Percentiles rank a stretch among this genome's conserved stretches.
These are phyloP conservation scores for Pythium guiyangense DNA, from an alignment of 352 stramenopile genomes.

Conservation along the genomic window DNA sequence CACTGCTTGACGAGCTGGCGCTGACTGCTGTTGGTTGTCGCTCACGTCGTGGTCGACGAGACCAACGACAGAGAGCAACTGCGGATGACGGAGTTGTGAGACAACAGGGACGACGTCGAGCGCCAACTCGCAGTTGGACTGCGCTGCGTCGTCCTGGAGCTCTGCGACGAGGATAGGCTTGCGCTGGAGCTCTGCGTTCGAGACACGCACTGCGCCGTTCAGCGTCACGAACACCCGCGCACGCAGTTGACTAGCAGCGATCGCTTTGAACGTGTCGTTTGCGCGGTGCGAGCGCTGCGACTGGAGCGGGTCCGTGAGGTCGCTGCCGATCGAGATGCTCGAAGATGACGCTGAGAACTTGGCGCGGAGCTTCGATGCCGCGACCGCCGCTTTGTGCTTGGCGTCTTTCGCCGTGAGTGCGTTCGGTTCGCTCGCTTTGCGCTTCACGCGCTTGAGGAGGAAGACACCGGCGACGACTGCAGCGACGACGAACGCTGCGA, in stretches of 20 bases:
- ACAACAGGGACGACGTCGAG: constrained; percentile 52
- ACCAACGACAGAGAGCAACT: constrained; percentile 56
- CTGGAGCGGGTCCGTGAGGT: constrained; percentile 23
- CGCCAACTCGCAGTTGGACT: constrained; percentile 42
- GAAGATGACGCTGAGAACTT: constrained; percentile 12
- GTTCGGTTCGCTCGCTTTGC: constrained; percentile 30
- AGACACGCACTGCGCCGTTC: constrained; percentile 41
- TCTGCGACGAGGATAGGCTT: constrained; percentile 53
- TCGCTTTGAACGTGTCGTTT: constrained; percentile 47
- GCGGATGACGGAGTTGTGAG: constrained; percentile 64
- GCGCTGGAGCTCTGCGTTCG: constrained; percentile 30
- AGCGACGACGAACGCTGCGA: constrained; percentile 38
- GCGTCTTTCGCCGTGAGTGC: constrained; percentile 19
- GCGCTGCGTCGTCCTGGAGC: constrained; percentile 48
- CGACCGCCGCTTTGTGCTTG: constrained; percentile 34
- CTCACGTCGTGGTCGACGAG: constrained; percentile 51
- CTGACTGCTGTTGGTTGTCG: neutral
- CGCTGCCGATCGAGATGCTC: constrained; percentile 21
- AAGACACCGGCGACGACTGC: constrained; percentile 46
- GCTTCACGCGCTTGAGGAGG: constrained; percentile 54
- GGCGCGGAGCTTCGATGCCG: constrained; percentile 22
- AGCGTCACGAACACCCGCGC: constrained; percentile 34
- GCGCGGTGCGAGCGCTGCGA: constrained; percentile 33
- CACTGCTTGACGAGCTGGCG: constrained; percentile 29
- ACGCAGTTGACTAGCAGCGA: constrained; percentile 31